These are phyloP conservation scores for Barbarea vulgaris DNA, from an alignment of 345 rosid genomes.

Conservation along the genomic window DNA sequence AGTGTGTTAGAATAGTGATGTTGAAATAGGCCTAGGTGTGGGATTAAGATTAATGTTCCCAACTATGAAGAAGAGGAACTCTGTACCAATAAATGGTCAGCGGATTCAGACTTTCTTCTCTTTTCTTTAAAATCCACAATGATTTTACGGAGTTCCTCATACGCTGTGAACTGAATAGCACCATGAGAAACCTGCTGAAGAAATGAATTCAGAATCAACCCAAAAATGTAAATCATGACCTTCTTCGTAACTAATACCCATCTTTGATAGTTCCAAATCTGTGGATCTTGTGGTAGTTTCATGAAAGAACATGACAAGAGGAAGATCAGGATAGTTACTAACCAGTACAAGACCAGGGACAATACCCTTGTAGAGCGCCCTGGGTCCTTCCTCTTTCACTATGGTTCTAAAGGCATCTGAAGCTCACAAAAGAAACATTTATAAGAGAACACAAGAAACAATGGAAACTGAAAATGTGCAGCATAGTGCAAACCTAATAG, in stretches of 20 bases:
- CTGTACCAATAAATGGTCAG: conserved; percentile 64
- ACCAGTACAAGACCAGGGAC: conserved; percentile 83
- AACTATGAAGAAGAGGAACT: background rate
- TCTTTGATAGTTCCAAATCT: background rate
- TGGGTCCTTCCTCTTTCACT: conserved; percentile 88
- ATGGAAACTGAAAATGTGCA: background rate
- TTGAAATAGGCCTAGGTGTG: background rate
- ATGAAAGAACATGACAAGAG: background rate
- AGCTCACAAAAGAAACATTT: conserved; percentile 26
- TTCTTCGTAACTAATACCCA: background rate
- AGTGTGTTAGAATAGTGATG: conserved; percentile 4
- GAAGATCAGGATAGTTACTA: conserved; percentile 28
- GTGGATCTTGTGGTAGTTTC: conserved; percentile 3
- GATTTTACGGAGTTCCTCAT: conserved; percentile 85
- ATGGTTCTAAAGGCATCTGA: conserved; percentile 89
- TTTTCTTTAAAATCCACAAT: conserved; percentile 53
- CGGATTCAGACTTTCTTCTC: conserved; percentile 37
- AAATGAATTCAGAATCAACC: conserved; percentile 27
- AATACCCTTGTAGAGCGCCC: conserved; percentile 82
- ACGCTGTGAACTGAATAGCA: conserved; percentile 86
- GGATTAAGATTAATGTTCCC: background rate
- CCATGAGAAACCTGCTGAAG: conserved; percentile 96
- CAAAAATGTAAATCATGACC: background rate
- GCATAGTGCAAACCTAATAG: conserved; percentile 61
- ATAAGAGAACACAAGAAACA: background rate